Base-by-base conservation (phyloP, 352 stramenopile genomes). In the Globisporangium splendens region DNA sequence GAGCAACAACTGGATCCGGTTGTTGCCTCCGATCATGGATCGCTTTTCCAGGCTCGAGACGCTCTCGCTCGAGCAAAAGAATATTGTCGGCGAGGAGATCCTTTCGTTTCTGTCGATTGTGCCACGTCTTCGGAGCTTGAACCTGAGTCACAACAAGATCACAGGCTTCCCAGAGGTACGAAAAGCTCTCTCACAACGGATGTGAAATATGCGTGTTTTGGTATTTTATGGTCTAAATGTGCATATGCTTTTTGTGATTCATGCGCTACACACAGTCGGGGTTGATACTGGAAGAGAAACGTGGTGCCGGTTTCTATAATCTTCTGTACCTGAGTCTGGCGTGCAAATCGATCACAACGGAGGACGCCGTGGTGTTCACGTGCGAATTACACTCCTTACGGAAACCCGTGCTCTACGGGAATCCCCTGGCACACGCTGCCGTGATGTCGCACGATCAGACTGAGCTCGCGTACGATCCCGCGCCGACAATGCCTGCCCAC, bases 101-200 rank as follows among this genome's bases (percentile, higher is more conserved):
- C 91, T 93, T 62, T 63, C 76, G 1, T 78, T 91, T n/a, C 66
- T 93, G 14, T 50, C 74, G 13, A 79, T 89, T 38, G 68, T 83
- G 55, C 83, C 83, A 3, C 76, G 80, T 0, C 62, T 93, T 14
- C 73, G 73, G 8, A 88, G 88, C 24, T 68, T 93, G 50, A 91
- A 93, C 47, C 39, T 93, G n/a, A 89, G 75, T 31, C 73, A 90
- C 55, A 93, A 93, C 68, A 89, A 86, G 50, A 69, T 93, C 57
- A 83, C 75, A 11, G 62, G 69, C 3, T 91, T 93, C 46, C 79
- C 79, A 3, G 81, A 93, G 69, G 76, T 88, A 42, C 28, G 10
- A 35, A 8, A 35, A 8, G n/a, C n/a, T n/a, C n/a, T n/a, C 28
- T 35, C 28, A 10, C 28, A 10, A 35, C 10, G 28, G 28, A 10